Base-by-base conservation (phyloP, 2,329 filamentous ascomycete genomes). In the Claviceps purpurea region DNA sequence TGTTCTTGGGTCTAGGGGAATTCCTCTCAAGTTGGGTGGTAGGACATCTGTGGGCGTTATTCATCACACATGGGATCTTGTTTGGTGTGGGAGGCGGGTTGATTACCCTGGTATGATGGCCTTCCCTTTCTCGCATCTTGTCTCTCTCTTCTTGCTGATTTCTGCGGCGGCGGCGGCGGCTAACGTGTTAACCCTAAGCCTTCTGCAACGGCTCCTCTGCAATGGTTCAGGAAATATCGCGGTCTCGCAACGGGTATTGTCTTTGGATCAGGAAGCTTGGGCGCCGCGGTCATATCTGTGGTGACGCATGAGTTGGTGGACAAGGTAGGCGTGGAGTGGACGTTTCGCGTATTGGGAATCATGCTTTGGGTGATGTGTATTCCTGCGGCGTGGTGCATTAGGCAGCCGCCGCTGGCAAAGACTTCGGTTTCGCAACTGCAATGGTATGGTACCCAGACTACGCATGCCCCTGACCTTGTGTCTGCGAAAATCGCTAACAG, bases 221-320 rank as follows among this genome's bases (percentile, higher is more conserved):
- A 57, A 34, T 56, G 60, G 54, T 63, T 63, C 48, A 52, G 53
- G 18, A 61, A 58, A n/a, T 58, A 57, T 39, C 59, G 58, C 1
- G 60, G 60, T n/a, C 55, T 63, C 8, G 60, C 61, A 1, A 62
- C 60, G 16, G 61, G 61, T 4, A 57, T 63, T 39, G 61, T 63
- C n/a, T 62, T 61, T 20, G 59, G 60, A 4, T 60, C 57, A 5
- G 60, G 59, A 2, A 61, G 60, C 18, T 52, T 63, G 1, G 61
- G 61, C 3, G 60, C 61, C 1, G 61, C 61, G 1, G 59, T 61
- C 38, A 61, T 63, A 57, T 59, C 58, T 16, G 56, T 63, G 18
- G 58, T 55, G 0, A 56, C 58, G 5, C 55, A 58, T 20, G 51
- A 54, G 16, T 56, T 63, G n/a, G 56, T 61, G 5, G 51, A 50